Evolutionary conservation across 441 rosid species (phyloP).

Genomic region (Mallotus japonicus): DNA sequence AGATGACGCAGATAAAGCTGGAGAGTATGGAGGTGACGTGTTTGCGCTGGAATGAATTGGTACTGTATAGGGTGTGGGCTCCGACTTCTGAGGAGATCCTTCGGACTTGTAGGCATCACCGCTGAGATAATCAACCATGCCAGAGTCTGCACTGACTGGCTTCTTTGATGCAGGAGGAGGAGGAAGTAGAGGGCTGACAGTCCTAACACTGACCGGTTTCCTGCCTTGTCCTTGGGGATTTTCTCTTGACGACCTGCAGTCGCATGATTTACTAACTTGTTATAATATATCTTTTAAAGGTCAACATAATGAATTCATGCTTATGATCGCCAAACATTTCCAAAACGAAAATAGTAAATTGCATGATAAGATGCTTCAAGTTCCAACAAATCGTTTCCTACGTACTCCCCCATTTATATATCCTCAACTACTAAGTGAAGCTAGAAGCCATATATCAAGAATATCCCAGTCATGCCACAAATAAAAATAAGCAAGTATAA

Average conservation of each 20-base stretch:
- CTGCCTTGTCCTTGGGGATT: conserved; percentile 43
- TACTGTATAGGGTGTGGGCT: conserved; percentile 28
- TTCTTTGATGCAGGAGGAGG: conserved; percentile 83
- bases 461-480: background rate
- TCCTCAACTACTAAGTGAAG: background rate
- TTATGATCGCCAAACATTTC: background rate
- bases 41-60: conserved; percentile 37
- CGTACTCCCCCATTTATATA: background rate
- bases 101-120: conserved; percentile 73
- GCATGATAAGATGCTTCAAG: background rate
- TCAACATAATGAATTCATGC: background rate
- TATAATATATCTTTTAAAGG: background rate
- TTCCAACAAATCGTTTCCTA: background rate
- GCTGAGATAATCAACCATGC: conserved; percentile 73
- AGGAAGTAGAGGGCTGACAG: conserved; percentile 60
- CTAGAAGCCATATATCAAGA: background rate
- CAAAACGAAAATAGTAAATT: background rate
- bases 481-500: background rate
- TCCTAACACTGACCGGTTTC: conserved; percentile 42
- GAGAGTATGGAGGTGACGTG: conserved; percentile 42
- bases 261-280: conserved; percentile 9
- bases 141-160: conserved; percentile 51
- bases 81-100: conserved; percentile 39
- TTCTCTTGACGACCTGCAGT: conserved; percentile 72
- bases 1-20: conserved; percentile 34